A percentile compares a stretch with the other conserved stretches of the same genome.
Evolutionary conservation across 495 filamentous ascomycete species (phyloP).

Genomic region (Neurospora hispaniola): DNA sequence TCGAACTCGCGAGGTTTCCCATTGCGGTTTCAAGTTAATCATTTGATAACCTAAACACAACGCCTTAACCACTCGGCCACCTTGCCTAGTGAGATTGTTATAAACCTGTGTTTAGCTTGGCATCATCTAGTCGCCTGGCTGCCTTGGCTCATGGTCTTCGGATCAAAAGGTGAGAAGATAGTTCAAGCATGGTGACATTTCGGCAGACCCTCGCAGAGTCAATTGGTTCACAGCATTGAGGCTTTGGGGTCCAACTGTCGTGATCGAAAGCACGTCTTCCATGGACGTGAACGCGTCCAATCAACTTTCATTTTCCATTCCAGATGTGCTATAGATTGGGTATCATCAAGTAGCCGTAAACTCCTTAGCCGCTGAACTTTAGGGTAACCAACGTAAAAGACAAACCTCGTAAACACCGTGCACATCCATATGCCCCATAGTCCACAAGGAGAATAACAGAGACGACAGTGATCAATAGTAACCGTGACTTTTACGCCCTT

Average conservation of each 20-base stretch:
- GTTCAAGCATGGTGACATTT: not conserved
- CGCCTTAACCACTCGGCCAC: not conserved
- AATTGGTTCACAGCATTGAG: not conserved
- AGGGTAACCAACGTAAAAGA: not conserved
- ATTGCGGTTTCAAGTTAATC: not conserved
- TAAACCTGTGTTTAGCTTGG: accelerated
- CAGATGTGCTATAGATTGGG: not conserved
- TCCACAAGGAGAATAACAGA: not conserved
- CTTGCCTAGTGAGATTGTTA: not conserved
- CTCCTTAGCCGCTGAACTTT: not conserved
- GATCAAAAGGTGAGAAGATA: not conserved
- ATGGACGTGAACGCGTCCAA: not conserved
- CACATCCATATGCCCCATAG: not conserved
- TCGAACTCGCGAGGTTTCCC: conserved; percentile 1
- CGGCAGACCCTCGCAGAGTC: too few species aligned
- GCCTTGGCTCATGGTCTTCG: not conserved
- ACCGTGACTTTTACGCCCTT: conserved; percentile 13
- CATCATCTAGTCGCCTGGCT: not conserved
- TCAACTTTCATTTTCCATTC: not conserved
- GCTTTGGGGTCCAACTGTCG: not conserved
- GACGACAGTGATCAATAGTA: conserved; percentile 4
- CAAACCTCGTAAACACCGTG: not conserved
- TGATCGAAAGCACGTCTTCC: not conserved
- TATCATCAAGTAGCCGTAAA: conserved; percentile 1
- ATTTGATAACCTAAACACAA: not conserved